These are phyloP conservation scores for Hepatocystis sp. DNA, from an alignment of 169 alveolate species.

Conservation along the genomic window DNA sequence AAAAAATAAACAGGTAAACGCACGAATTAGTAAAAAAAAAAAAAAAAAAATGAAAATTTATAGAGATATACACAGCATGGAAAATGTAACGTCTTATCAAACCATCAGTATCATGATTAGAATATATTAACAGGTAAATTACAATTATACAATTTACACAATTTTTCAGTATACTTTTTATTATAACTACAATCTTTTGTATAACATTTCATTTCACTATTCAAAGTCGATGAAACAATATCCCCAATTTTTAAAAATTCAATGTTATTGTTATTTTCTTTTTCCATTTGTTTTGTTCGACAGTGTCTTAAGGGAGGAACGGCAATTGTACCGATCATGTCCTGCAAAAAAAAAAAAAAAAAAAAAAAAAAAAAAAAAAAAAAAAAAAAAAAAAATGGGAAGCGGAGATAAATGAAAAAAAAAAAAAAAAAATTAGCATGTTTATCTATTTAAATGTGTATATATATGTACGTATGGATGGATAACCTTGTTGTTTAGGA, in stretches of 20 bases:
- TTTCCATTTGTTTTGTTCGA: constrained; percentile 45
- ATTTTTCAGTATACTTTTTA: constrained; percentile 30
- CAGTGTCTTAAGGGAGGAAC: constrained; percentile 71
- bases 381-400: not conserved
- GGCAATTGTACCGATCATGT: constrained; percentile 69
- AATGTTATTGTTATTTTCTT: constrained; percentile 45
- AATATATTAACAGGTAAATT: constrained; percentile 63
- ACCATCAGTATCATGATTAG: not conserved
- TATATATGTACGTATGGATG: constrained; percentile 1
- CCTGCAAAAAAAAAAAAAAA: constrained; percentile 11
- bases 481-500: constrained; percentile 55
- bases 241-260: constrained; percentile 46
- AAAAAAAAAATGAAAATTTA: not conserved
- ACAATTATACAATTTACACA: constrained; percentile 72
- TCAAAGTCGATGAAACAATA: constrained; percentile 37
- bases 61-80: not conserved
- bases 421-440: not conserved
- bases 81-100: not conserved
- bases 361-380: not conserved
- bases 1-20: too few relatives aligned
- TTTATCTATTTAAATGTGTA: not conserved
- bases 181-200: not conserved
- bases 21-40: not conserved
- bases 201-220: constrained; percentile 24
- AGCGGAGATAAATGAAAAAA: not conserved